These are phyloP conservation scores for Fusarium fracticaudum DNA, from an alignment of 2,329 filamentous ascomycete species.

Conservation along the genomic window DNA sequence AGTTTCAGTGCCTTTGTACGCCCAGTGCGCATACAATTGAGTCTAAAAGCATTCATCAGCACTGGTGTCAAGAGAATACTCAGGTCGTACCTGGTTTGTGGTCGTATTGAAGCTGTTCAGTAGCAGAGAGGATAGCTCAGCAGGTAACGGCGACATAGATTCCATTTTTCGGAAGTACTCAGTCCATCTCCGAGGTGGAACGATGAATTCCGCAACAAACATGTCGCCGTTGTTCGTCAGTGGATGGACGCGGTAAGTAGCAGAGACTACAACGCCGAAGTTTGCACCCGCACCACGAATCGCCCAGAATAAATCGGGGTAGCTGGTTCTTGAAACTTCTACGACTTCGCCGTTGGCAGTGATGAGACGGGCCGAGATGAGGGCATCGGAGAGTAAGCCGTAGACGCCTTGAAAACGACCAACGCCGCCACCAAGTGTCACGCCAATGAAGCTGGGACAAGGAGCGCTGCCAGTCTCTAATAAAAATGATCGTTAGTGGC, in stretches of 20 bases:
- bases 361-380: neutral
- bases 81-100: neutral
- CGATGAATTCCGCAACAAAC: neutral
- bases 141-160: neutral
- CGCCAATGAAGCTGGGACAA: neutral
- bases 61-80: rapidly evolving
- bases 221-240: neutral
- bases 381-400: neutral
- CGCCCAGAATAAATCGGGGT: neutral
- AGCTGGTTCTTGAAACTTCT: neutral
- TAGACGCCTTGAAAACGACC: rapidly evolving
- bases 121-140: neutral
- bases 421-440: neutral
- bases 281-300: neutral
- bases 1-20: neutral
- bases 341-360: rapidly evolving
- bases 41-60: neutral
- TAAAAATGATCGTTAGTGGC: too few relatives aligned
- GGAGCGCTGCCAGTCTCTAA: neutral
- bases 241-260: neutral
- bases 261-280: neutral
- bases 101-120: neutral
- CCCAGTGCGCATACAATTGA: neutral
- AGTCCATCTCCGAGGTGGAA: rapidly evolving
- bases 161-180: neutral